A percentile compares a stretch with the other conserved stretches of the same genome.
Evolutionary conservation across 2,329 filamentous ascomycete species (phyloP).

Genomic region (Chaetomium sp.): DNA sequence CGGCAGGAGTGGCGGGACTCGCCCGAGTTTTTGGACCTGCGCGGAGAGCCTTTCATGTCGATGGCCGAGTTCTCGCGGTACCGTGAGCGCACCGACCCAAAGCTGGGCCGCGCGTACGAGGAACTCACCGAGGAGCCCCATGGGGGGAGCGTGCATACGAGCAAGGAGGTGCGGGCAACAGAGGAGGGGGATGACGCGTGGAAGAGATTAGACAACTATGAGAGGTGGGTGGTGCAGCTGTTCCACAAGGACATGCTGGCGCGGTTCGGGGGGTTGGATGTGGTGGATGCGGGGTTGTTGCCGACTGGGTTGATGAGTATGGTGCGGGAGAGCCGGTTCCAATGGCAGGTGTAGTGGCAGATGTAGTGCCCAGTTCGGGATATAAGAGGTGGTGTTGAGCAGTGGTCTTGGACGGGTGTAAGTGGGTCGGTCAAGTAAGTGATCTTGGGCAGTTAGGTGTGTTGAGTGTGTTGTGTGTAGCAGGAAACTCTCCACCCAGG

Average conservation of each 20-base stretch:
- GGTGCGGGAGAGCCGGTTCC: conserved; percentile 38
- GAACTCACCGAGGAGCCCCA: conserved; percentile 31
- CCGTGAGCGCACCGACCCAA: conserved; percentile 33
- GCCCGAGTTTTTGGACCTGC: conserved; percentile 28
- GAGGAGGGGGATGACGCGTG: conserved; percentile 27
- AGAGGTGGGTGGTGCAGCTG: conserved; percentile 41
- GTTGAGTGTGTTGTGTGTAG: no score
- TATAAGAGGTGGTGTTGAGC: neutral
- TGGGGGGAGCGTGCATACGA: conserved; percentile 29
- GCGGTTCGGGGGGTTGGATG: conserved; percentile 38
- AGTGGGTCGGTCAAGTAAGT: neutral
- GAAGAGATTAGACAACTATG: conserved; percentile 35
- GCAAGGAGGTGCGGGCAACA: conserved; percentile 22
- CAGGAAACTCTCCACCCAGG: no score
- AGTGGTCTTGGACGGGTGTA: neutral
- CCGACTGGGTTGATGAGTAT: conserved; percentile 43
- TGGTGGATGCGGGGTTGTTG: conserved; percentile 39
- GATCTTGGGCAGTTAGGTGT: neutral
- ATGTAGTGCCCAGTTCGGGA: no score
- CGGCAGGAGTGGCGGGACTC: conserved; percentile 8
- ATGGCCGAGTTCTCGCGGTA: conserved; percentile 39
- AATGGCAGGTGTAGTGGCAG: conserved; percentile 33
- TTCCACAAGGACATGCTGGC: conserved; percentile 39
- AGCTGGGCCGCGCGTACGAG: conserved; percentile 31
- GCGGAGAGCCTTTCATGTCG: conserved; percentile 36